A percentile compares a stretch with the other conserved stretches of the same genome.
Evolutionary conservation across 495 filamentous ascomycete species (phyloP).

Genomic region (Lasiosphaeris hirsuta): DNA sequence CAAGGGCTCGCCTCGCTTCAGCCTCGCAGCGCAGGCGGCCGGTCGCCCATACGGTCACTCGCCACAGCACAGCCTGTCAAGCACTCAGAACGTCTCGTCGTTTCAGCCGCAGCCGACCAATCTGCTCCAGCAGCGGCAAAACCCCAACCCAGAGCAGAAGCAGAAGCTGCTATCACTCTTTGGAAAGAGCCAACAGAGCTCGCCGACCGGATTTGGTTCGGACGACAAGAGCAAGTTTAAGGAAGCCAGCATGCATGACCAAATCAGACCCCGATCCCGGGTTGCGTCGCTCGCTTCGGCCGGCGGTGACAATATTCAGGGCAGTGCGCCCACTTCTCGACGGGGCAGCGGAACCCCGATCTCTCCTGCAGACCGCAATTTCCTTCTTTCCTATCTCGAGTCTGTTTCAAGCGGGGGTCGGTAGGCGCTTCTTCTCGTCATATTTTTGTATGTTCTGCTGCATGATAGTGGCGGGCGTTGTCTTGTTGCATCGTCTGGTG

Average conservation of each 20-base stretch:
- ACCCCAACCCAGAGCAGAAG: conserved; percentile 57
- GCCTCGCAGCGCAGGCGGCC: conserved; percentile 17
- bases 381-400: conserved; percentile 72
- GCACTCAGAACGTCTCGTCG: conserved; percentile 10
- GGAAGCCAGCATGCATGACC: conserved; percentile 32
- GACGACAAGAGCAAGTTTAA: conserved; percentile 47
- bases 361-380: conserved; percentile 70
- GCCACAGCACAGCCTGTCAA: conserved; percentile 9
- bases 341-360: conserved; percentile 51
- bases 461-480: not conserved
- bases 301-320: conserved; percentile 22
- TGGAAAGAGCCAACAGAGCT: conserved; percentile 48
- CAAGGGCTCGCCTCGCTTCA: conserved; percentile 20
- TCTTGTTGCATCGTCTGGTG: conserved; percentile 9
- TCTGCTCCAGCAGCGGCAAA: conserved; percentile 20
- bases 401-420: conserved; percentile 29
- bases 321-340: conserved; percentile 32
- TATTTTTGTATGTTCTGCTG: not conserved
- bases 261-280: conserved; percentile 39
- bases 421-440: conserved; percentile 7
- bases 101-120: conserved; percentile 15
- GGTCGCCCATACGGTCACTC: conserved; percentile 21
- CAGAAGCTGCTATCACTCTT: conserved; percentile 69
- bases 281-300: conserved; percentile 38
- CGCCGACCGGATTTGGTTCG: conserved; percentile 32